Conservation (phyloP, 192 early-diverging fungal species). For the Endogone sp. region DNA sequence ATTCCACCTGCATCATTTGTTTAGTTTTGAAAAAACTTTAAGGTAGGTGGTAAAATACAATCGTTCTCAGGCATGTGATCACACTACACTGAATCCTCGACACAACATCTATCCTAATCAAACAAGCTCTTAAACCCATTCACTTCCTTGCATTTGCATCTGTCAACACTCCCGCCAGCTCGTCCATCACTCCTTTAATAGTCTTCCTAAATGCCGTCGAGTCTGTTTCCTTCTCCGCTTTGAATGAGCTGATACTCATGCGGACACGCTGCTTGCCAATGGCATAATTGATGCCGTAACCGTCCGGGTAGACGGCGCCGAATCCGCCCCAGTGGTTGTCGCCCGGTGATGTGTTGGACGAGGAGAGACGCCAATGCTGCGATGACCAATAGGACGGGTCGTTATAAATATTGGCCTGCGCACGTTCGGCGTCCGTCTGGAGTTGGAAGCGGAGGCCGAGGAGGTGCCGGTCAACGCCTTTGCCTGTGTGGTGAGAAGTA, state of each 20-base stretch:
- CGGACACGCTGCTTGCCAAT: slow-evolving; percentile 59
- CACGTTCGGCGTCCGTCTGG: slow-evolving; percentile 15
- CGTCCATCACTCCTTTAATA: slow-evolving; percentile 54
- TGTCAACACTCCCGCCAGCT: slow-evolving; percentile 40
- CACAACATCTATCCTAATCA: too few species aligned
- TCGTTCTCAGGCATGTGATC: too few species aligned
- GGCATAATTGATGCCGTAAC: slow-evolving; percentile 88
- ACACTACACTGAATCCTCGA: too few species aligned
- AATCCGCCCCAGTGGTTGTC: slow-evolving; percentile 79
- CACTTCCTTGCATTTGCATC: not conserved
- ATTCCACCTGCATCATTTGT: too few species aligned
- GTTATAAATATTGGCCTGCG: slow-evolving; percentile 30
- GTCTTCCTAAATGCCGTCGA: slow-evolving; percentile 56
- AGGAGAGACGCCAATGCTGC: slow-evolving; percentile 68
- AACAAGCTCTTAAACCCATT: too few species aligned
- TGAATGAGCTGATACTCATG: slow-evolving; percentile 55
- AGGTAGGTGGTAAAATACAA: too few species aligned
- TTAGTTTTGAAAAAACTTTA: too few species aligned
- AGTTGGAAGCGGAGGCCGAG: slow-evolving; percentile 61
- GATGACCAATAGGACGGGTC: slow-evolving; percentile 70
- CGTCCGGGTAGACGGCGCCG: slow-evolving; percentile 71
- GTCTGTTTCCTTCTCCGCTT: slow-evolving; percentile 25
- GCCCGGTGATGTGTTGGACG: slow-evolving; percentile 51
- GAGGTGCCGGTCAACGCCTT: slow-evolving; percentile 82
- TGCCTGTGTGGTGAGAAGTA: not conserved